Percentiles rank a stretch among this genome's conserved stretches.
These are phyloP conservation scores for Argentina anserina DNA, from an alignment of 306 rosid species.

Conservation along the genomic window DNA sequence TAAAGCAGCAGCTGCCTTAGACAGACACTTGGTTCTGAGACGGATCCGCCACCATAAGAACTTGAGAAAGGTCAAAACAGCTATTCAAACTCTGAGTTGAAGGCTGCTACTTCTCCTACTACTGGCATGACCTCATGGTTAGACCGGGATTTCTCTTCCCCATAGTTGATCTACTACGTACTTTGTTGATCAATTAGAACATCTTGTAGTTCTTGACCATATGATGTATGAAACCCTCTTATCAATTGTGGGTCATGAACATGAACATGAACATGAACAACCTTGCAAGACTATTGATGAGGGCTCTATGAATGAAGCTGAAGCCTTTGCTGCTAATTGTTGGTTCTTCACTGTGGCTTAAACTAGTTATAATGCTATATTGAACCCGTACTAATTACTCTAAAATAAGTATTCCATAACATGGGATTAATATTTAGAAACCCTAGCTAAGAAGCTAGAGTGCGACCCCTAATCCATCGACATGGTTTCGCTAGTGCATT, in stretches of 20 bases:
- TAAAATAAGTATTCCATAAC: too few relatives aligned
- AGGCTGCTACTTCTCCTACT: conserved; percentile 2
- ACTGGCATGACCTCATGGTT: conserved; percentile 32
- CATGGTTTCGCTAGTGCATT: too few relatives aligned
- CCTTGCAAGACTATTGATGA: not conserved
- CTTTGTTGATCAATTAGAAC: not conserved
- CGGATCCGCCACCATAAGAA: conserved; percentile 59
- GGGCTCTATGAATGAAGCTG: not conserved
- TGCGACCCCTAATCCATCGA: not conserved
- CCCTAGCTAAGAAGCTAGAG: not conserved
- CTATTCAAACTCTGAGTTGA: conserved; percentile 39
- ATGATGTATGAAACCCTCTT: not conserved
- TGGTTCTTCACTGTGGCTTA: not conserved
- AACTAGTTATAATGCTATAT: too few relatives aligned
- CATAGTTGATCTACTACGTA: conserved; percentile 22
- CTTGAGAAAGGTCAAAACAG: conserved; percentile 42
- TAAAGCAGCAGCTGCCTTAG: conserved; percentile 32
- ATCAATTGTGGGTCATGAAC: not conserved
- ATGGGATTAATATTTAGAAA: too few relatives aligned
- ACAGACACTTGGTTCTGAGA: conserved; percentile 56
- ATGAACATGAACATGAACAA: too few relatives aligned
- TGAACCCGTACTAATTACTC: too few relatives aligned
- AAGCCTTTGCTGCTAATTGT: not conserved
- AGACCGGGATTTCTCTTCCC: conserved; percentile 53
- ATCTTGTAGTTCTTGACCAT: not conserved